A percentile compares a stretch with the other conserved stretches of the same genome.
Evolutionary conservation across 352 stramenopile genomes (phyloP).

Genomic region (Elongisporangium anandrum): DNA sequence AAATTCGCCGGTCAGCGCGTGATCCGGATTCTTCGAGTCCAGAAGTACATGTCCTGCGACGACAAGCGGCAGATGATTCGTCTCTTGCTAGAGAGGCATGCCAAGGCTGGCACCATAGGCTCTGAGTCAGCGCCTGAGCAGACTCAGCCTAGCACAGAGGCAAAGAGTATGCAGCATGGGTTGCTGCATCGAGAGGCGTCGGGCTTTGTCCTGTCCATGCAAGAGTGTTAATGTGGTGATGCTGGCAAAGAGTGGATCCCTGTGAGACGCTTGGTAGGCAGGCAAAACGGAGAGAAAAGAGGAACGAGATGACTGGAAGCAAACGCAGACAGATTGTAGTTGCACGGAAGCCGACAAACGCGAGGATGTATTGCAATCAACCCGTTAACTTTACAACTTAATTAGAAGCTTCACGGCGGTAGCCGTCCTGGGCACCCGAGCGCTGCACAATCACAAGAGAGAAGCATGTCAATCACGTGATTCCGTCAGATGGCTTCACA

Average conservation of each 20-base stretch:
- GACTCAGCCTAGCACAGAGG: neutral
- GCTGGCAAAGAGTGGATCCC: neutral
- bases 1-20: slow-evolving; percentile 59
- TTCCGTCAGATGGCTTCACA: slow-evolving; percentile 1
- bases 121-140: neutral
- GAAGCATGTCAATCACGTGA: slow-evolving; percentile 1
- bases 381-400: slow-evolving; percentile 38
- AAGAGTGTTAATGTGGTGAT: neutral
- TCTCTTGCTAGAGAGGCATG: slow-evolving; percentile 34
- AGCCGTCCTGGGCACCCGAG: slow-evolving; percentile 78
- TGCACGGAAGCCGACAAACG: slow-evolving; percentile 53
- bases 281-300: neutral
- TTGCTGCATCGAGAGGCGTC: neutral
- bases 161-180: neutral
- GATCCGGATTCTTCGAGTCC: slow-evolving; percentile 64
- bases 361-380: slow-evolving; percentile 74
- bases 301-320: neutral
- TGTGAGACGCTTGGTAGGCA: neutral
- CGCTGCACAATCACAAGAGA: slow-evolving; percentile 30
- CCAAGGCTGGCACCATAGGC: neutral
- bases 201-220: neutral
- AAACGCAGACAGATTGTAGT: slow-evolving; percentile 1
- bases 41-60: slow-evolving; percentile 28
- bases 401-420: slow-evolving; percentile 83
- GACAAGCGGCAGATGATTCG: slow-evolving; percentile 65